Base-by-base conservation (phyloP, 2,329 filamentous ascomycete genomes). In the Stagonosporopsis vannaccii region DNA sequence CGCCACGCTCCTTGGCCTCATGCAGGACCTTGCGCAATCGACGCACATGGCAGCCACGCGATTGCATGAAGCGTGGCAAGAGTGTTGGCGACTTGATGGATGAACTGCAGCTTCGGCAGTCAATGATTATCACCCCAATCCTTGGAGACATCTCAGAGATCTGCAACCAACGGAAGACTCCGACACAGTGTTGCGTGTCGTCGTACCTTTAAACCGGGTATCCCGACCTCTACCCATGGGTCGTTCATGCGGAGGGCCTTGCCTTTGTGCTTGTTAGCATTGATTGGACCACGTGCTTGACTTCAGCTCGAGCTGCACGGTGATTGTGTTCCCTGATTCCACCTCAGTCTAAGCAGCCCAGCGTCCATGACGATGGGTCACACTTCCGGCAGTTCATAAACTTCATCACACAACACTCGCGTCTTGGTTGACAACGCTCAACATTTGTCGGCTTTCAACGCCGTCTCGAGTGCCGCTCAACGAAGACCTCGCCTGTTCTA, bases 11-110 rank as follows among this genome's bases (percentile, higher is more conserved):
- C 32, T 43, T 32, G 36, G 46, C 28, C 37, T 22, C 42, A 40
- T 51, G 36, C 47, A 36, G 53, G 41, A 46, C 35, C 41, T 45
- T 51, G 42, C 47, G 33, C 41, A 45, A 28, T 46, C 22, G 4
- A 37, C 52, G 41, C 53, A 56, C 53, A 56, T 56, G 52, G 52
- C 42, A 42, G 45, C 51, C 44, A 55, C 45, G 51, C 44, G 39
- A 22, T 45, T 22, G 45, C 45, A 46, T 42, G 22, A 42, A 47
- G 42, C 36, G 37, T 49, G 37, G 23, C 51, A 43, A 54, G 35
- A 32, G 4, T 43, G 35, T 42, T 47, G 35, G 33, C 35, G 8
- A 17, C 15, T 56, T 40, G 32, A 48, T 32, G 30, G 17, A 51
- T 23, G 20, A 30, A 12, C 30, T 48, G 37, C 26, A 30, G 35